Evolutionary conservation across 23 red algal genomes (phyloP), one percentile per base, ranked within the genome.

Genomic region (Gracilariopsis chorda): DNA sequence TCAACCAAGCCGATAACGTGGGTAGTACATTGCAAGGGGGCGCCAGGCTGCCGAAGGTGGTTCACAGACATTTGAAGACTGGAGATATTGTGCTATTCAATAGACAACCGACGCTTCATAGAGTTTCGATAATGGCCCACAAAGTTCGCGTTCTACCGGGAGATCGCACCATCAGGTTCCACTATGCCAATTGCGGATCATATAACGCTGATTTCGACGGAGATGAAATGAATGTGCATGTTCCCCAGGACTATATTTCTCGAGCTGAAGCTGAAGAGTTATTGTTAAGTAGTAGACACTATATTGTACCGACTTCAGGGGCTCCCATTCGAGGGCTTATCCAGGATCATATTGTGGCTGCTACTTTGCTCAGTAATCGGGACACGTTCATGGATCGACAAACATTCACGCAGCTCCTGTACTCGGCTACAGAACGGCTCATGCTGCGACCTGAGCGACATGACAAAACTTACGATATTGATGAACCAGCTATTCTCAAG

Each of bases 161-260:
- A 36, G 97, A 99, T 86, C 67, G 86, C 56, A 95, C 97, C 17
- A 64, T 99, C 51, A 89, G 97, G 21, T 89, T 99, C 42, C 97
- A 99, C 60, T 99, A 99, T 77, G 93, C 97, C 44, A 99, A 99
- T 57, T 99, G 97, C 75, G 90, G 94, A n/a, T 90, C 97, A 21
- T 99, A 99, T 60, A 99, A 99, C 55, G 97, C 97, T 39, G 97
- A 99, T 85, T 99, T 99, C 86, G 97, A 99, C 49, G 97, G 97
- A 36, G 97, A 99, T 81, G 97, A 99, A 80, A 99, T 99, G 97
- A 99, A 99, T 59, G 35, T 99, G 29, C 93, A 99, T 88, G 76
- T 99, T 89, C 97, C 97, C 12, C 97, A 99, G 59, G 93, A 99
- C 78, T 80, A 78, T 33, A 46, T 93, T 13, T 72, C 97, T 51